Evolutionary conservation across 2,329 filamentous ascomycete species (phyloP).

Genomic region (Alternaria solani): DNA sequence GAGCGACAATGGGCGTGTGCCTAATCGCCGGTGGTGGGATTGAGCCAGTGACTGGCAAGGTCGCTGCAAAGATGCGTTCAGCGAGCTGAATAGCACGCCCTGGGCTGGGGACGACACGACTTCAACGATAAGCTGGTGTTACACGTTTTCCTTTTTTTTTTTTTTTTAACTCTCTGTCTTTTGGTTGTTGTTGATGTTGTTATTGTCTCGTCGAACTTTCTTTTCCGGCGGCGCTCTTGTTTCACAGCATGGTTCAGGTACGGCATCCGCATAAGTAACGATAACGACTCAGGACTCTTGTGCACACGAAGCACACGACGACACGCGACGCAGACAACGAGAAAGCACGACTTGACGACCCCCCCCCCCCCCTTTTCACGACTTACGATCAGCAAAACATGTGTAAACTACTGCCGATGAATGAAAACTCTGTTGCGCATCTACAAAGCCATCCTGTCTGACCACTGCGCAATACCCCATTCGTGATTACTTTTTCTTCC

Average conservation of each 20-base stretch:
- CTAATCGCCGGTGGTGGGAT: constrained; percentile 48
- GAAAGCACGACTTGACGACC: not conserved
- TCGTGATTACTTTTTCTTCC: not conserved
- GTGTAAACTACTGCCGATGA: constrained; percentile 12
- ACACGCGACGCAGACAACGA: constrained; percentile 2
- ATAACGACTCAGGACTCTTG: constrained; percentile 5
- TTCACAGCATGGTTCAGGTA: not conserved
- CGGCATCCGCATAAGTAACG: constrained; percentile 2
- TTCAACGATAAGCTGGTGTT: not conserved
- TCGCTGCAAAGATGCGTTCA: not conserved
- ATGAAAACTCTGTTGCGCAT: not conserved
- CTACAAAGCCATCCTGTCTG: not conserved
- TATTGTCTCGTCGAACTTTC: not conserved
- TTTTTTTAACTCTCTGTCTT: not conserved
- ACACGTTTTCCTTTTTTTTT: not conserved
- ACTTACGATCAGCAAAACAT: constrained; percentile 9
- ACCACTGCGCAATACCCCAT: not conserved
- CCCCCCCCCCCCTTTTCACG: too few species aligned
- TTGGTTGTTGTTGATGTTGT: not conserved
- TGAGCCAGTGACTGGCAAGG: constrained; percentile 17
- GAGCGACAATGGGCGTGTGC: constrained; percentile 45
- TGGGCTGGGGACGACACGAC: not conserved
- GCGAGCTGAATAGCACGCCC: not conserved
- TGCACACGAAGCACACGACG: not conserved
- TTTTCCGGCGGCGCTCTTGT: not conserved